Base-by-base conservation (phyloP, 116 monocot species). In the Papilionanthe hybrid region DNA sequence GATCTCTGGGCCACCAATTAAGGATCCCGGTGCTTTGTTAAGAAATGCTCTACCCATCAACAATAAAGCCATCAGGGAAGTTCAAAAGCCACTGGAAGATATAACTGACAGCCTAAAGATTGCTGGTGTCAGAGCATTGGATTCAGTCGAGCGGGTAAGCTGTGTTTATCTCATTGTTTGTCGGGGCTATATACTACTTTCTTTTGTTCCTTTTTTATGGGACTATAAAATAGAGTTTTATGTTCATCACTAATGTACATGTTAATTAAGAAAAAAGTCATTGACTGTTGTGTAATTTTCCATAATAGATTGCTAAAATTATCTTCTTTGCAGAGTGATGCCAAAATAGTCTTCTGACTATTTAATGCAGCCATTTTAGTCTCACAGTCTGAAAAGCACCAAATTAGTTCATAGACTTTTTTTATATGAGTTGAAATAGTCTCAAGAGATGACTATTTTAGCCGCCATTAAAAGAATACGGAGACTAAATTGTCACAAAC, bases 1-100 rank as follows among this genome's bases (percentile, higher is more conserved):
- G 47, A 98, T 98, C 37, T 98, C 98, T 44, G 98, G 98, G 0
- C 98, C 98, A 20, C 98, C 98, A 18, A 94, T 98, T 79, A 98
- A 98, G 79, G 94, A 98, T 85, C 98, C 98, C 6, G 85, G 88
- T 82, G 89, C 90, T 49, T 86, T 98, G 82, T 66, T 98, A 77
- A 88, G 98, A 81, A 84, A 98, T 86, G 94, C 88, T 48, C 80
- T 94, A 80, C 98, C 98, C 13, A 98, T 98, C 60, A 67, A 98
- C 71, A 98, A 94, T 55, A 98, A 98, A 77, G 93, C 93, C 60
- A 86, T 98, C 18, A 78, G 94, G 79, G 94, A 94, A 78, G 92
- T 97, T 72, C 98, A 94, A 81, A 98, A 90, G 84, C 98, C 98
- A 0, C 91, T 98, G 55, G 98, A 98, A 79, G 94, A 98, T 82